Conservation (phyloP, 2,329 filamentous ascomycete genomes). For the Clonostachys rosea region DNA sequence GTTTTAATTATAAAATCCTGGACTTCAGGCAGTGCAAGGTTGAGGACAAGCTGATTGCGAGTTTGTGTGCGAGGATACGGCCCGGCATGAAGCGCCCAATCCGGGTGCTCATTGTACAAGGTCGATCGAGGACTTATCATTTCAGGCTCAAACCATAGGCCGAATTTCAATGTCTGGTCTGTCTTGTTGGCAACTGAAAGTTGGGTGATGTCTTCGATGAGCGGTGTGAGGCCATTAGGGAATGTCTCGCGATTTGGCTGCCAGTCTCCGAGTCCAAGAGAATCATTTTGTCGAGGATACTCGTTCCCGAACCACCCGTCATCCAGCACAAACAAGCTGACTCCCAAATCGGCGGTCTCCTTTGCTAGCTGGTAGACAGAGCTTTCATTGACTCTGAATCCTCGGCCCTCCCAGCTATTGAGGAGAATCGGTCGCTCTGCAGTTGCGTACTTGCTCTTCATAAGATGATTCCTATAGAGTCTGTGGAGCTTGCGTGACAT, state of each 20-base stretch:
- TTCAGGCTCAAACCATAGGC: conserved; percentile 66
- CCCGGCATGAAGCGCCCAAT: conserved; percentile 58
- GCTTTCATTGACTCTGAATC: conserved; percentile 52
- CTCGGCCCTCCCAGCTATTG: conserved; percentile 63
- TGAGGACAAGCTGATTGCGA: conserved; percentile 57
- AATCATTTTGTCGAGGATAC: conserved; percentile 52
- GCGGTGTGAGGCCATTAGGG: conserved; percentile 46
- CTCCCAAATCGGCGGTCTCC: conserved; percentile 52
- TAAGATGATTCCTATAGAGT: conserved; percentile 56
- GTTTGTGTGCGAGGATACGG: conserved; percentile 49
- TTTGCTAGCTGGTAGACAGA: conserved; percentile 50
- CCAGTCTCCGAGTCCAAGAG: conserved; percentile 59
- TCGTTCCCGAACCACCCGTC: conserved; percentile 62
- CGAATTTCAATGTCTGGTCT: conserved; percentile 49
- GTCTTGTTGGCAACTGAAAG: conserved; percentile 32
- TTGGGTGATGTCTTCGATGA: conserved; percentile 45
- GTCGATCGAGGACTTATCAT: conserved; percentile 62
- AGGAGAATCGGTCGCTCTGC: conserved; percentile 49
- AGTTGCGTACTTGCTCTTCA: conserved; percentile 48
- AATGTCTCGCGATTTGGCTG: conserved; percentile 52
- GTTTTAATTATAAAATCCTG: conserved; percentile 57
- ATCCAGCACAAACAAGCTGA: conserved; percentile 59
- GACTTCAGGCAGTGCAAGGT: conserved; percentile 55
- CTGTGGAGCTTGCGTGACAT: conserved; percentile 60
- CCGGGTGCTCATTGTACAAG: conserved; percentile 56